Conservation (phyloP, 495 filamentous ascomycete genomes). For the Aspergillus sclerotiicarbonarius region DNA sequence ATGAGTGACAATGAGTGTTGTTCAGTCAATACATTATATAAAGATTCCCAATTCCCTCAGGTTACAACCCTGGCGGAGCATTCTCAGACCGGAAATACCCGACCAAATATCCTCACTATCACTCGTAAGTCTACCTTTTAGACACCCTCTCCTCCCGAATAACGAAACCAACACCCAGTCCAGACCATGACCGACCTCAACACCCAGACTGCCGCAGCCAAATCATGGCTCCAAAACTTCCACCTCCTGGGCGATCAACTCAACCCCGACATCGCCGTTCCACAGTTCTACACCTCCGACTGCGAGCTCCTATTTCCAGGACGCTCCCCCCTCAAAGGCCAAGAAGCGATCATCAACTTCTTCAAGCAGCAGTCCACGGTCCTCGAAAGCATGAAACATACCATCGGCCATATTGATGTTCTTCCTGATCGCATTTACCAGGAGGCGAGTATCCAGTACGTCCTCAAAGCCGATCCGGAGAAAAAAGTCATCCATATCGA, state of each 20-base stretch:
- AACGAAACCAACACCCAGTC: no score
- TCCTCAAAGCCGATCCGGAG: background rate
- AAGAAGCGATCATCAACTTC: slow-evolving; percentile 1
- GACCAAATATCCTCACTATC: no score
- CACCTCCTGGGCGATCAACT: background rate
- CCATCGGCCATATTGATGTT: slow-evolving; percentile 1
- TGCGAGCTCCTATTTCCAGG: background rate
- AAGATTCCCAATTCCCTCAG: no score
- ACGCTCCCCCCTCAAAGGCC: background rate
- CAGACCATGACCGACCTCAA: no score
- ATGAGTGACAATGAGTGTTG: no score
- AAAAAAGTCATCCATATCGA: background rate
- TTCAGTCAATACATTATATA: no score
- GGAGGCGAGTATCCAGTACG: background rate
- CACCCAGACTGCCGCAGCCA: background rate
- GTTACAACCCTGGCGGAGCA: no score
- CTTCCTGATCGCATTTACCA: background rate
- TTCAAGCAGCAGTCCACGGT: background rate
- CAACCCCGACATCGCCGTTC: background rate
- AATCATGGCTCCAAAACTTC: background rate
- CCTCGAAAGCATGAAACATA: background rate
- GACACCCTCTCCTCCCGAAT: no score
- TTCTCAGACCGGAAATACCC: no score
- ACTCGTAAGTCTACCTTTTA: no score
- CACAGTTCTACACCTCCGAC: background rate